These are phyloP conservation scores for Leptodontidium sp. DNA, from an alignment of 2,329 filamentous ascomycete genomes.

Conservation along the genomic window DNA sequence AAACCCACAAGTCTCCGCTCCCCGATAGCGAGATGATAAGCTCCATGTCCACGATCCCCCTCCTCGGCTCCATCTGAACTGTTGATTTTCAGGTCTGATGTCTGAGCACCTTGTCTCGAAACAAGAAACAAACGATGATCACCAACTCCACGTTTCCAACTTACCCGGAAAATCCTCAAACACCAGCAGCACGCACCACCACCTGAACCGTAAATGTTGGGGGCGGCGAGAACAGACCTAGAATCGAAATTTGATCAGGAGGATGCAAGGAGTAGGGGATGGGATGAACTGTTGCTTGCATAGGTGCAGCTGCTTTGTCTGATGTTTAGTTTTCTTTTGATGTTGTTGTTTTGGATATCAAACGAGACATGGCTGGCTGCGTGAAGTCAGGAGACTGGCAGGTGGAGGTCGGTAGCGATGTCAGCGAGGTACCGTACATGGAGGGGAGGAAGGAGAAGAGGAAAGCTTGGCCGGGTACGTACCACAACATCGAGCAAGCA, in stretches of 20 bases:
- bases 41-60: conserved; percentile 1
- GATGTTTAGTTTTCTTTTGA: not conserved
- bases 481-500: conserved; percentile 5
- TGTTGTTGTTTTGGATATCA: conserved; percentile 15
- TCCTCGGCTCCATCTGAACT: conserved; percentile 6
- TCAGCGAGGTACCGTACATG: not conserved
- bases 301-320: not conserved
- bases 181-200: not conserved
- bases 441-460: not conserved
- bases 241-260: conserved; percentile 1
- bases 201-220: not conserved
- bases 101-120: not conserved
- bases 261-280: conserved; percentile 10
- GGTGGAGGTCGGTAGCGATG: conserved; percentile 6
- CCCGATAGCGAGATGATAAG: too few species aligned
- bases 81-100: not conserved
- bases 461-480: not conserved
- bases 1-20: not conserved
- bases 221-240: not conserved
- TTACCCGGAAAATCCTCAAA: conserved; percentile 1
- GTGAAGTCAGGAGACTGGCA: not conserved
- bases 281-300: conserved; percentile 7
- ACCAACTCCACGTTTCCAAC: conserved; percentile 12
- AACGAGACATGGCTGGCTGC: not conserved
- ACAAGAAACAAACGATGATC: conserved; percentile 18